Evolutionary conservation across 1,284 basidiomycete genomes (phyloP).

Genomic region (Fomitiporia mediterranea): DNA sequence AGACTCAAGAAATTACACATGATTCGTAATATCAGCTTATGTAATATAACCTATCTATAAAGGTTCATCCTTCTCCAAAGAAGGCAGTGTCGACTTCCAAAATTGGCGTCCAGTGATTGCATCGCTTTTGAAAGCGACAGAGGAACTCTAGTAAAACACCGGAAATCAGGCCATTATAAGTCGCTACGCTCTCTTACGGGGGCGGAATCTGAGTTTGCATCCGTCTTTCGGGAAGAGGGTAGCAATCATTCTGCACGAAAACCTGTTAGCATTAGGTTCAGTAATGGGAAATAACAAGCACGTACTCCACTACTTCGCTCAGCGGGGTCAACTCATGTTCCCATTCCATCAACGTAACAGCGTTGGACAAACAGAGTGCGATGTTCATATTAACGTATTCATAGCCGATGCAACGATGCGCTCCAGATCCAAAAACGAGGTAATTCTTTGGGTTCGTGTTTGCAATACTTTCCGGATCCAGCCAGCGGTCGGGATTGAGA

Average conservation of each 20-base stretch:
- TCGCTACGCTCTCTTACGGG: constrained; percentile 35
- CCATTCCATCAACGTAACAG: constrained; percentile 81
- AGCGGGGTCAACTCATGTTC: constrained; percentile 80
- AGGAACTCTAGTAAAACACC: too few species aligned
- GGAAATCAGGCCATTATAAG: too few species aligned
- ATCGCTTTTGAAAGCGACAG: too few species aligned
- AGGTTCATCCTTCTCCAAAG: too few species aligned
- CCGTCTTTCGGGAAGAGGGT: constrained; percentile 95
- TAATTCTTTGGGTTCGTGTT: constrained; percentile 92
- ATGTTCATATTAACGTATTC: constrained; percentile 96
- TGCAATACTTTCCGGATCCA: constrained; percentile 77
- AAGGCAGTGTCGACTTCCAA: too few species aligned
- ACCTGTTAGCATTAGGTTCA: constrained; percentile 8
- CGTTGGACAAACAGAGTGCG: constrained; percentile 81
- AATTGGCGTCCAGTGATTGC: too few species aligned
- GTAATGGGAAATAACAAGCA: constrained; percentile 24
- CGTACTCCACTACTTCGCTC: constrained; percentile 81
- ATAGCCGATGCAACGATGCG: constrained; percentile 90
- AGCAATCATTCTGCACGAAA: constrained; percentile 73
- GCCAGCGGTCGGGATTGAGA: constrained; percentile 90
- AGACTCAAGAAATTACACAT: too few species aligned
- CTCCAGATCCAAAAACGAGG: constrained; percentile 92
- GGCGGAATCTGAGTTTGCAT: constrained; percentile 74
- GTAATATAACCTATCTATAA: too few species aligned
- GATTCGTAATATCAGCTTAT: too few species aligned